phyloP scores from a whole-genome alignment of 192 early-diverging fungal species.

The Irineochytrium annulatum region DNA sequence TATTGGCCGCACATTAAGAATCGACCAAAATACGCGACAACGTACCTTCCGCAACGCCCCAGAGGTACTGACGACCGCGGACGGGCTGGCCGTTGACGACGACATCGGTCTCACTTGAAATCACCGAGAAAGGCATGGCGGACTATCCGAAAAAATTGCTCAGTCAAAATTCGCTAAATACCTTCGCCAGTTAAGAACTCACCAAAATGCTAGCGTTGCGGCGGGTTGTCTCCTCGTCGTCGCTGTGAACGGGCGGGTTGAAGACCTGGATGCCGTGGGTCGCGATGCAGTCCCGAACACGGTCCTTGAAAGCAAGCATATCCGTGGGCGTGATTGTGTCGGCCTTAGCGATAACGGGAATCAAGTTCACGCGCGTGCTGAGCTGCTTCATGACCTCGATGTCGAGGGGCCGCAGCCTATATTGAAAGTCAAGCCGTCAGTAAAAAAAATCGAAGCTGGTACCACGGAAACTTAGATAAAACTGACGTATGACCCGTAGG shows the following conservation, averaged over 20 bases:
- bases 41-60: constrained; percentile 91
- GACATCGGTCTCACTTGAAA: constrained; percentile 87
- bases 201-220: constrained; percentile 80
- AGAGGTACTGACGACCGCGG: constrained; percentile 94
- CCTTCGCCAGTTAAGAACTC: constrained; percentile 8
- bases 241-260: constrained; percentile 81
- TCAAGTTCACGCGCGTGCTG: constrained; percentile 92
- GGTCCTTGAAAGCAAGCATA: constrained; percentile 90
- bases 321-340: constrained; percentile 93
- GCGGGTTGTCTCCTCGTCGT: constrained; percentile 64
- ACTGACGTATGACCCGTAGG: constrained; percentile 91
- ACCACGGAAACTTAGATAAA: neutral
- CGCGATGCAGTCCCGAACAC: constrained; percentile 84
- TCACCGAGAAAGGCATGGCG: constrained; percentile 95
- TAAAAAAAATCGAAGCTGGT: constrained; percentile 10
- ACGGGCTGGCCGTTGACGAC: constrained; percentile 81
- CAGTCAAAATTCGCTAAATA: neutral
- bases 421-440: too few species aligned
- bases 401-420: constrained; percentile 81
- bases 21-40: neutral
- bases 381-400: constrained; percentile 98
- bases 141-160: constrained; percentile 31
- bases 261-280: constrained; percentile 92
- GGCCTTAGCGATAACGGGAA: constrained; percentile 97
- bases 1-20: neutral